Evolutionary conservation across 257 asterid genomes (phyloP).

Genomic region (Nicotiana noctiflora): DNA sequence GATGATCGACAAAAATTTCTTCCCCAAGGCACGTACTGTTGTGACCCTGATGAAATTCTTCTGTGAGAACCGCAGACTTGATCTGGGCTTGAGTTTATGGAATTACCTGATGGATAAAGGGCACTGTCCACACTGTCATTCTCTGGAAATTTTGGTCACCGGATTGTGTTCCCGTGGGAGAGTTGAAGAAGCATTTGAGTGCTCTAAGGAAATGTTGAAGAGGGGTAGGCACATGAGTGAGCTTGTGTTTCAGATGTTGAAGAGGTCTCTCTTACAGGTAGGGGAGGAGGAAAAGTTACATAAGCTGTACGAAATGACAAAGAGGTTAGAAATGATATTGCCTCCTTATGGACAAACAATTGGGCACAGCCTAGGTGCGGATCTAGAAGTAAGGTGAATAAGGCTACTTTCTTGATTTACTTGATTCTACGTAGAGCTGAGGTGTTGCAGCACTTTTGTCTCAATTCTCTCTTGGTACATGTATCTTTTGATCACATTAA

Average conservation of each 20-base stretch:
- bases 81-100: slow-evolving; percentile 73
- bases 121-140: slow-evolving; percentile 77
- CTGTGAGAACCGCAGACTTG: slow-evolving; percentile 53
- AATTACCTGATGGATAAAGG: slow-evolving; percentile 62
- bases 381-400: neutral
- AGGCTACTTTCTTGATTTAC: neutral
- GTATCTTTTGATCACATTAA: neutral
- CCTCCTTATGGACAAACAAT: slow-evolving; percentile 29
- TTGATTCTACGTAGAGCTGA: neutral
- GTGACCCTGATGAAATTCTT: slow-evolving; percentile 75
- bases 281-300: slow-evolving; percentile 40
- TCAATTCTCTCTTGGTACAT: neutral
- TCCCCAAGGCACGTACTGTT: slow-evolving; percentile 60
- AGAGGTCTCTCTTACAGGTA: slow-evolving; percentile 42
- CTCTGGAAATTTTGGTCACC: slow-evolving; percentile 68
- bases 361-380: slow-evolving; percentile 11
- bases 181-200: slow-evolving; percentile 57
- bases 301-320: slow-evolving; percentile 34
- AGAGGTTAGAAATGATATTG: slow-evolving; percentile 39
- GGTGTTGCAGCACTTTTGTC: neutral
- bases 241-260: slow-evolving; percentile 40
- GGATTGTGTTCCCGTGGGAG: slow-evolving; percentile 77
- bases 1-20: slow-evolving; percentile 52
- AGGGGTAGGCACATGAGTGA: slow-evolving; percentile 66
- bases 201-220: slow-evolving; percentile 63